Evolutionary conservation across 2,329 filamentous ascomycete species (phyloP).

Genomic region (Ceratocystis alfenasii): DNA sequence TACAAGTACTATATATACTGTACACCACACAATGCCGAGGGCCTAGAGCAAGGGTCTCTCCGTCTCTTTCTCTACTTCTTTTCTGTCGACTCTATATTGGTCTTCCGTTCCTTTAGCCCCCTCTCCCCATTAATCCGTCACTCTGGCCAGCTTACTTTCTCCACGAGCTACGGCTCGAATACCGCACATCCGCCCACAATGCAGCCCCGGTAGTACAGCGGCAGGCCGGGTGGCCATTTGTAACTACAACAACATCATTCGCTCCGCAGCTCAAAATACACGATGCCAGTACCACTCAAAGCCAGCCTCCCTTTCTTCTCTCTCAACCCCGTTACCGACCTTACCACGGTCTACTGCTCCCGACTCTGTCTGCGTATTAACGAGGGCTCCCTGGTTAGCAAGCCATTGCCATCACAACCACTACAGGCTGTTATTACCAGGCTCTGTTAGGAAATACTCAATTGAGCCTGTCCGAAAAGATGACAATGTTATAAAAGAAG

Average conservation of each 20-base stretch:
- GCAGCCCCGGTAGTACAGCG: constrained; percentile 21
- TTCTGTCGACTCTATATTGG: neutral
- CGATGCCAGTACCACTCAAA: neutral
- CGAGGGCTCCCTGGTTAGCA: neutral
- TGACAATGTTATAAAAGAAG: neutral
- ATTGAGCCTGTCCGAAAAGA: neutral
- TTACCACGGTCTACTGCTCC: neutral
- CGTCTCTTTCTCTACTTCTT: neutral
- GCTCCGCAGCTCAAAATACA: neutral
- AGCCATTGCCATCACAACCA: neutral
- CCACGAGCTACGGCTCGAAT: constrained; percentile 24
- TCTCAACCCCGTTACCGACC: neutral
- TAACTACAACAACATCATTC: constrained; percentile 9
- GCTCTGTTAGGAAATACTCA: constrained; percentile 1
- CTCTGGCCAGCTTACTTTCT: constrained; percentile 22
- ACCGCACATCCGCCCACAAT: constrained; percentile 22
- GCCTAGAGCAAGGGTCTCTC: neutral
- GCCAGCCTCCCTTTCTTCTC: neutral
- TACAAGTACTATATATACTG: neutral
- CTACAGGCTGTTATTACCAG: neutral
- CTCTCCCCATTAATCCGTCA: constrained; percentile 18
- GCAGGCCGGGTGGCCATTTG: constrained; percentile 21
- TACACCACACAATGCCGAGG: neutral
- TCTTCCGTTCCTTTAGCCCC: neutral
- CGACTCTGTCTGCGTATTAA: neutral